Evolutionary conservation across 495 filamentous ascomycete genomes (phyloP).

Genomic region (Annulohypoxylon maeteangense): DNA sequence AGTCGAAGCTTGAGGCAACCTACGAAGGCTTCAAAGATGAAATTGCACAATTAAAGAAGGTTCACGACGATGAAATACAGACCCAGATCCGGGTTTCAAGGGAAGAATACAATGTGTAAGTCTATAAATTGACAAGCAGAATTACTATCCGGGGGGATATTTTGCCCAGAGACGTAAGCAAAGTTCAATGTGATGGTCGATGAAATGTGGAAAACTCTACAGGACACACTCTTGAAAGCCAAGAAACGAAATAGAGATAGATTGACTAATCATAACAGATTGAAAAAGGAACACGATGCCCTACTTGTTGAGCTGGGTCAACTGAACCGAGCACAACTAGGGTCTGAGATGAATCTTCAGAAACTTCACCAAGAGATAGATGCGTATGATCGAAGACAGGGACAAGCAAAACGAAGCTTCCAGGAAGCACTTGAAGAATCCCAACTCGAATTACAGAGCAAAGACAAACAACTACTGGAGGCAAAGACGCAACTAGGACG

Average conservation of each 20-base stretch:
- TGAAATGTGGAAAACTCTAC: not conserved
- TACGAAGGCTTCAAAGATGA: not conserved
- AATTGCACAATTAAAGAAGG: not conserved
- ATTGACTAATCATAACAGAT: not conserved
- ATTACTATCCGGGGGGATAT: not conserved
- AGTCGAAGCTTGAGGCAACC: not conserved
- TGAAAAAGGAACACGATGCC: not conserved
- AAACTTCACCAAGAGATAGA: not conserved
- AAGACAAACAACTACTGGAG: not conserved
- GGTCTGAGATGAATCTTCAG: not conserved
- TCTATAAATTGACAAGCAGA: not conserved
- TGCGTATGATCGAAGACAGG: too few species aligned
- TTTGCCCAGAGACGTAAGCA: not conserved
- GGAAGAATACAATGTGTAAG: not conserved
- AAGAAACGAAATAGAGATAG: not conserved
- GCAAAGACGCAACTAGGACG: not conserved
- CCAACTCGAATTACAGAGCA: not conserved
- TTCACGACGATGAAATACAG: not conserved
- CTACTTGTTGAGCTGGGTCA: not conserved
- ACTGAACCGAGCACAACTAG: not conserved
- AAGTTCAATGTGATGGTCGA: not conserved
- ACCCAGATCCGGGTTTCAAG: not conserved
- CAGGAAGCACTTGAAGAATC: not conserved
- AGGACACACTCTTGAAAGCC: not conserved
- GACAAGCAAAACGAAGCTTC: not conserved